Conservation (phyloP, 768 basidiomycete species). For the Suillus fuscotomentosus region DNA sequence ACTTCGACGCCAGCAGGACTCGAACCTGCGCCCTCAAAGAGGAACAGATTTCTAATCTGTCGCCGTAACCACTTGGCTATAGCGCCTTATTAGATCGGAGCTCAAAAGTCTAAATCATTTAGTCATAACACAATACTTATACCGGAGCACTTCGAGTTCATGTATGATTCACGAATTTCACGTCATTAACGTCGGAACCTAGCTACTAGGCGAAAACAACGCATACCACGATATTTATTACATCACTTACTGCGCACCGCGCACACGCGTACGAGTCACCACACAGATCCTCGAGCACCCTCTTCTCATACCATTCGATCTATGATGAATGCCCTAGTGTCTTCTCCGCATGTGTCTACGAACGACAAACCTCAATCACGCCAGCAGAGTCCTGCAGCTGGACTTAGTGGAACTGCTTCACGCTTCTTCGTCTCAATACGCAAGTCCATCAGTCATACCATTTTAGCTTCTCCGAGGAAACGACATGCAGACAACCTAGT, state of each 20-base stretch:
- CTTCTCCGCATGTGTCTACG: constrained; percentile 15
- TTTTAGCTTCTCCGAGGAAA: constrained; percentile 19
- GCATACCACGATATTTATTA: constrained; percentile 1
- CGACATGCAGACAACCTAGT: constrained; percentile 19
- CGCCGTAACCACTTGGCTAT: constrained; percentile 71
- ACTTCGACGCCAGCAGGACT: constrained; percentile 42
- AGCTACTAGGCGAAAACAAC: background rate
- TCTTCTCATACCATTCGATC: background rate
- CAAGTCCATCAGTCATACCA: constrained; percentile 21
- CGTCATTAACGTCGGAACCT: background rate
- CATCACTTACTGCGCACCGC: background rate
- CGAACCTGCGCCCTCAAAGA: constrained; percentile 42
- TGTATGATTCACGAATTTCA: background rate
- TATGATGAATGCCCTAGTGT: constrained; percentile 13
- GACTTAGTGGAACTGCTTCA: constrained; percentile 23
- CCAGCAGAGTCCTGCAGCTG: constrained; percentile 5
- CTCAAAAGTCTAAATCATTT: too few species aligned
- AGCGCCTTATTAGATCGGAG: constrained; percentile 38
- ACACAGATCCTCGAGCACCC: background rate
- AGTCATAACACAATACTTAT: background rate
- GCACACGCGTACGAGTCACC: background rate
- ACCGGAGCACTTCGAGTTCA: background rate
- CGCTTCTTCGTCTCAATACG: constrained; percentile 31
- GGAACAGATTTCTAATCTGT: constrained; percentile 40
- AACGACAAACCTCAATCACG: constrained; percentile 8